A percentile compares a stretch with the other conserved stretches of the same genome.
These are phyloP conservation scores for Aspergillus sp. DNA, from an alignment of 2,329 filamentous ascomycete species.

Conservation along the genomic window DNA sequence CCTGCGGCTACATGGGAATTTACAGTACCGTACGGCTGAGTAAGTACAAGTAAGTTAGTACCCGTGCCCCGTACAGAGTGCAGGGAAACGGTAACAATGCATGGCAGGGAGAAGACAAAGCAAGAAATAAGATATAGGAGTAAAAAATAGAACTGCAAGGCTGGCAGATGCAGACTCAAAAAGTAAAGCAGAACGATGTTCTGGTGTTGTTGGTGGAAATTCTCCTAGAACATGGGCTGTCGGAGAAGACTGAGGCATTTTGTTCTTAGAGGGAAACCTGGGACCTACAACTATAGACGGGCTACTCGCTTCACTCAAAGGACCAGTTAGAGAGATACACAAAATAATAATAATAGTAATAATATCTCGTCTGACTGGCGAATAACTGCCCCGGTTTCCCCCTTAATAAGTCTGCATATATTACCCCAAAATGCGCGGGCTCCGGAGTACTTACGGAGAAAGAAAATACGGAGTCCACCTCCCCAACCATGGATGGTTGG, in stretches of 20 bases:
- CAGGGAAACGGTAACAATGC: background rate
- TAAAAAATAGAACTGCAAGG: constrained; percentile 1
- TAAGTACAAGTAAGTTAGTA: constrained; percentile 1
- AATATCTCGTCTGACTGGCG: constrained; percentile 1
- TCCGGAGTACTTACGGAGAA: too few species aligned
- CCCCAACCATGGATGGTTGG: background rate
- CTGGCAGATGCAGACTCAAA: constrained; percentile 3
- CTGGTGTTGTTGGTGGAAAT: background rate
- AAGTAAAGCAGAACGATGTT: constrained; percentile 1
- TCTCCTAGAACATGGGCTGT: background rate
- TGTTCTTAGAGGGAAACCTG: constrained; percentile 2
- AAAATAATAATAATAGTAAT: constrained; percentile 1
- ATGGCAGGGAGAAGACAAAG: constrained; percentile 2
- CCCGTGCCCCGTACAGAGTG: background rate
- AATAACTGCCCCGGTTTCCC: background rate
- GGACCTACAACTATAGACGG: background rate
- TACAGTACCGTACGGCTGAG: background rate
- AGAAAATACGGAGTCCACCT: too few species aligned
- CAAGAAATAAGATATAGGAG: background rate
- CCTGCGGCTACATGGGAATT: constrained; percentile 17
- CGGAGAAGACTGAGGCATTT: constrained; percentile 16
- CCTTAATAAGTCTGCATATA: background rate
- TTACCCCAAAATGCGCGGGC: too few species aligned
- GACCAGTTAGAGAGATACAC: constrained; percentile 1
- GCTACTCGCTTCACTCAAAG: background rate